Percentiles rank a stretch among this genome's conserved stretches.
phyloP scores from a whole-genome alignment of 179 eudicot species.

The Spinacia oleracea region DNA sequence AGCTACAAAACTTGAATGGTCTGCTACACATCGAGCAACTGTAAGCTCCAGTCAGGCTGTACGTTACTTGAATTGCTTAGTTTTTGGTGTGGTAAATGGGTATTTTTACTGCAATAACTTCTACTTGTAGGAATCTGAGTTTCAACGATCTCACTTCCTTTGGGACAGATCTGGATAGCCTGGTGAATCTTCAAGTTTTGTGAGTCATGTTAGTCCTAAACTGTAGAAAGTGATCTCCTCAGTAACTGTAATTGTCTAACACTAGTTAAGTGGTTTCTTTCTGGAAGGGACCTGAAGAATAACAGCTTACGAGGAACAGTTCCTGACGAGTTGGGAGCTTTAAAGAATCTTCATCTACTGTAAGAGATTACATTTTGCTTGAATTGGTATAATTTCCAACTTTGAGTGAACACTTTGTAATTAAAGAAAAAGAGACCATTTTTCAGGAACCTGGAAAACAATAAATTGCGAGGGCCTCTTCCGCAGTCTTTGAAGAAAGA shows the following conservation, averaged over 20 bases:
- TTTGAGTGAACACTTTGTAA: background rate
- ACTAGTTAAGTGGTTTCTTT: background rate
- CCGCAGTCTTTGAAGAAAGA: slow-evolving; percentile 60
- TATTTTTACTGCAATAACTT: background rate
- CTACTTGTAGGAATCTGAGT: slow-evolving; percentile 64
- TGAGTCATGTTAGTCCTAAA: slow-evolving; percentile 37
- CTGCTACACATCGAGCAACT: slow-evolving; percentile 58
- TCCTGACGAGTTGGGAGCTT: slow-evolving; percentile 55
- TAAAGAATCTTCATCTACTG: slow-evolving; percentile 66
- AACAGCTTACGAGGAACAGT: slow-evolving; percentile 65
- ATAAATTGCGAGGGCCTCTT: slow-evolving; percentile 64
- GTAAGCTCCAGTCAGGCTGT: slow-evolving; percentile 39
- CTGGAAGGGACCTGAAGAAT: slow-evolving; percentile 65
- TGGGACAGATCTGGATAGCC: slow-evolving; percentile 54
- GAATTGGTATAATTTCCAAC: background rate
- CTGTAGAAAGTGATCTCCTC: background rate
- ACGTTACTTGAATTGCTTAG: background rate
- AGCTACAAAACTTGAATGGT: slow-evolving; percentile 65
- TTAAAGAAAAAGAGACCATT: background rate
- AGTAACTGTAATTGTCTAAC: background rate
- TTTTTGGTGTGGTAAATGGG: no score
- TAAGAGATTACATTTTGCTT: slow-evolving; percentile 34
- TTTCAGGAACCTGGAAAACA: slow-evolving; percentile 71
- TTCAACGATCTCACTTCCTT: slow-evolving; percentile 66
- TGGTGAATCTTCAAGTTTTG: slow-evolving; percentile 62